phyloP scores from a whole-genome alignment of 768 basidiomycete species.

The Rhodotorula diobovata region DNA sequence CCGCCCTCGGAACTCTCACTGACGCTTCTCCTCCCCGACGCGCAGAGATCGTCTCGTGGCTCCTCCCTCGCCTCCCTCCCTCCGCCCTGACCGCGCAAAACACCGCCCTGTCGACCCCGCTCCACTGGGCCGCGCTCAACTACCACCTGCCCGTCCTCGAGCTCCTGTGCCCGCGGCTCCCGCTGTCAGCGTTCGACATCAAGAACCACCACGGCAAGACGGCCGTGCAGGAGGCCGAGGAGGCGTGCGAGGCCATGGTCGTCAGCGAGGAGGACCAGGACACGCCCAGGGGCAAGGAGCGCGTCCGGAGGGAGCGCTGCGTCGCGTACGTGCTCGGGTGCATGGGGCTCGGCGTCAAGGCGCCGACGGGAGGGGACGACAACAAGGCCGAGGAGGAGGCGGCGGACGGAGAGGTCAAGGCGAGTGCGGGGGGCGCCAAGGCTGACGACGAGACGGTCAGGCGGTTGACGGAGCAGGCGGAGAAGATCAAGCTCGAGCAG shows the following conservation, averaged over 20 bases:
- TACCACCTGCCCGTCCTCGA: constrained; percentile 38
- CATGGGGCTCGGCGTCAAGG: constrained; percentile 38
- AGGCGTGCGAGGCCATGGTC: constrained; percentile 26
- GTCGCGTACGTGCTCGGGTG: constrained; percentile 36
- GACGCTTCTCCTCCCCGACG: background rate
- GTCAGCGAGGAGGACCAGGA: constrained; percentile 31
- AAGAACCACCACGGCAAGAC: constrained; percentile 37
- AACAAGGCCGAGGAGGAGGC: constrained; percentile 23
- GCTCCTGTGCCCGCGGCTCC: constrained; percentile 32
- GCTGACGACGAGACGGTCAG: constrained; percentile 11
- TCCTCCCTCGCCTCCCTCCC: constrained; percentile 27
- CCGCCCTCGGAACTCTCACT: no score
- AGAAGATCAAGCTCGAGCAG: constrained; percentile 30
- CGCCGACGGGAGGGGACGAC: constrained; percentile 22
- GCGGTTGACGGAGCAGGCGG: constrained; percentile 17
- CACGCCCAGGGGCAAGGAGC: constrained; percentile 14
- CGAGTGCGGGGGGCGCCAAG: background rate
- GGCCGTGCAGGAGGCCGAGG: constrained; percentile 36
- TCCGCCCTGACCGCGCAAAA: constrained; percentile 24
- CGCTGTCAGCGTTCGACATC: constrained; percentile 15
- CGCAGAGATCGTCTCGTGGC: constrained; percentile 34
- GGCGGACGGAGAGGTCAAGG: background rate
- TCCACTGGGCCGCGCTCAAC: constrained; percentile 39
- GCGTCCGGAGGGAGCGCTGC: constrained; percentile 31
- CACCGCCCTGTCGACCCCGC: constrained; percentile 30